Percentiles rank a stretch among this genome's conserved stretches.
phyloP scores from a whole-genome alignment of 2,329 filamentous ascomycete genomes.

The Herpomyces periplanetae region DNA sequence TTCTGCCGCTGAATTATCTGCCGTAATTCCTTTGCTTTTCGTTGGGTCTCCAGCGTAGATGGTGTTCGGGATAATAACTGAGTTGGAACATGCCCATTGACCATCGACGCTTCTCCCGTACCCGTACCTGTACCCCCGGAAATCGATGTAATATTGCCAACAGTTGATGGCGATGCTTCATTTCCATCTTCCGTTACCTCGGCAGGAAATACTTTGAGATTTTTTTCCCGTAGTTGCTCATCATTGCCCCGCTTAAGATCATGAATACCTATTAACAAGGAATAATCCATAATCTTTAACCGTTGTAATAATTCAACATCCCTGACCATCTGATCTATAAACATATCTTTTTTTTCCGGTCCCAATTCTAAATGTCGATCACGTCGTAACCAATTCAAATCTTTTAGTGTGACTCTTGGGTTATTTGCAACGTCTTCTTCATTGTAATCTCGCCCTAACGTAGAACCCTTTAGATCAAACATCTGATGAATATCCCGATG shows the following conservation, averaged over 20 bases:
- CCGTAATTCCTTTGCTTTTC: constrained; percentile 59
- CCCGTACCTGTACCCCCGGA: too few species aligned
- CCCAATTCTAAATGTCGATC: constrained; percentile 59
- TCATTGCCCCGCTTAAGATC: constrained; percentile 67
- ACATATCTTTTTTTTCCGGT: constrained; percentile 46
- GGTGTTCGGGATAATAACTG: constrained; percentile 48
- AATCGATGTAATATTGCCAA: too few species aligned
- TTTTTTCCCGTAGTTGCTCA: constrained; percentile 34
- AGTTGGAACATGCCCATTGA: too few species aligned
- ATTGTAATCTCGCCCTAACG: constrained; percentile 55
- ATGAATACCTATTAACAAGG: constrained; percentile 68
- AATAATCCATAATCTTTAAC: constrained; percentile 95
- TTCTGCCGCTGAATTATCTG: constrained; percentile 74
- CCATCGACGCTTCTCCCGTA: too few species aligned
- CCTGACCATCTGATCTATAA: constrained; percentile 49
- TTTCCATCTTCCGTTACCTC: constrained; percentile 52
- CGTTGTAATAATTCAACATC: constrained; percentile 58
- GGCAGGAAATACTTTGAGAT: too few species aligned
- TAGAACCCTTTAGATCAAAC: constrained; percentile 87
- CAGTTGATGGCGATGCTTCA: constrained; percentile 16
- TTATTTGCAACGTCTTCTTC: constrained; percentile 64
- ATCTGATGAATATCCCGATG: constrained; percentile 90
- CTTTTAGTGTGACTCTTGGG: constrained; percentile 67
- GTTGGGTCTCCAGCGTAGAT: constrained; percentile 59
- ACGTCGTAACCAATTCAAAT: constrained; percentile 73